A percentile compares a stretch with the other conserved stretches of the same genome.
These are phyloP conservation scores for Blastobotrys attinorum DNA, from an alignment of 805 yeast genomes.

Conservation along the genomic window DNA sequence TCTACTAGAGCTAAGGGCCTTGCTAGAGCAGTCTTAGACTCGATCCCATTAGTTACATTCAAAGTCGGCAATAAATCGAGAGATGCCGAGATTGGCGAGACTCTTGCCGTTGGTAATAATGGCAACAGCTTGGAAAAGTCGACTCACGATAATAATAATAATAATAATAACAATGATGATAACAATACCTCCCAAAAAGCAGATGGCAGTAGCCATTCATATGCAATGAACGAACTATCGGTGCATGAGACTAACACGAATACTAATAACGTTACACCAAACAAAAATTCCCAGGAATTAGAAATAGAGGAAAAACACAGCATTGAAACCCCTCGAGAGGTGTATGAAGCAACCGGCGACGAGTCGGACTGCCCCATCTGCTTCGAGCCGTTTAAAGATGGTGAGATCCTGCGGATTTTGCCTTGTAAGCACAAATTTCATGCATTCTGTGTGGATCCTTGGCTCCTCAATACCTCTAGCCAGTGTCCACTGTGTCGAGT, in stretches of 20 bases:
- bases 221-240: neutral
- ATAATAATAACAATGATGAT: neutral
- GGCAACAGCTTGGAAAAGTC: no score
- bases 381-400: slow-evolving; percentile 55
- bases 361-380: slow-evolving; percentile 59
- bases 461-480: slow-evolving; percentile 67
- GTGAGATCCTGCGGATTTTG: slow-evolving; percentile 55
- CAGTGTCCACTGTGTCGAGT: slow-evolving; percentile 81
- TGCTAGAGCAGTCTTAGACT: slow-evolving; percentile 31
- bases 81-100: neutral
- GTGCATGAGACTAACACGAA: neutral
- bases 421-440: slow-evolving; percentile 84
- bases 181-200: neutral
- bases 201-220: no score
- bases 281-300: neutral
- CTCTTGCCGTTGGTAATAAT: no score
- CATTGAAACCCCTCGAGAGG: neutral
- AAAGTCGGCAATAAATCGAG: slow-evolving; percentile 4
- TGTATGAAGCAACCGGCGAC: neutral
- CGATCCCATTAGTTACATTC: slow-evolving; percentile 27
- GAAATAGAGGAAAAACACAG: neutral
- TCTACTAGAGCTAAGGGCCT: slow-evolving; percentile 27
- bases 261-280: neutral
- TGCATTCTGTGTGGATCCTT: slow-evolving; percentile 71
- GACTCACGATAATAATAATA: no score